A percentile compares a stretch with the other conserved stretches of the same genome.
These are phyloP conservation scores for Inosperma sp. DNA, from an alignment of 768 basidiomycete genomes.

Conservation along the genomic window DNA sequence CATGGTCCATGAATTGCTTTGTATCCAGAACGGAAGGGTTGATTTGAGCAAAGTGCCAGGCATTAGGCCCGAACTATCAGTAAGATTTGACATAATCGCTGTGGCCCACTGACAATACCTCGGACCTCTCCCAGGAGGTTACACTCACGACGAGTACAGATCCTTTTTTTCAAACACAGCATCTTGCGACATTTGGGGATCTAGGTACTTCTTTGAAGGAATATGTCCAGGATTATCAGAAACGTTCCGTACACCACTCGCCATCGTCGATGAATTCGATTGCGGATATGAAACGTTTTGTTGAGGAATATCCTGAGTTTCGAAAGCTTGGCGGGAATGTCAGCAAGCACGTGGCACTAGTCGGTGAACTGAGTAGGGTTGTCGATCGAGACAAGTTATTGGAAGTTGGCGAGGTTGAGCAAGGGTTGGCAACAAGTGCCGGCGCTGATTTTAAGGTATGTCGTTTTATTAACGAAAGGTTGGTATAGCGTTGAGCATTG, in stretches of 20 bases:
- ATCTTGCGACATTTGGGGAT: constrained; percentile 93
- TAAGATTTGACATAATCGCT: constrained; percentile 30
- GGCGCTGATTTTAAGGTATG: constrained; percentile 83
- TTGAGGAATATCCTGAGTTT: constrained; percentile 98
- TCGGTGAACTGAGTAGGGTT: constrained; percentile 90
- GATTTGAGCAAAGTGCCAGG: constrained; percentile 80
- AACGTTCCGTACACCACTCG: constrained; percentile 68
- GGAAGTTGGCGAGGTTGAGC: constrained; percentile 91
- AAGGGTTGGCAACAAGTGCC: constrained; percentile 89
- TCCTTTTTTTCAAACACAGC: constrained; percentile 88
- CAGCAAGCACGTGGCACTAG: constrained; percentile 95
- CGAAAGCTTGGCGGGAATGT: constrained; percentile 95
- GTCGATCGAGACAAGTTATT: constrained; percentile 83
- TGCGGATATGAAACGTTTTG: constrained; percentile 93
- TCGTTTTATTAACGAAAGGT: neutral
- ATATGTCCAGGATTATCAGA: constrained; percentile 92
- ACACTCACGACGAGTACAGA: constrained; percentile 89
- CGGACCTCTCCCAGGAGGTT: constrained; percentile 68
- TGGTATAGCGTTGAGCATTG: neutral
- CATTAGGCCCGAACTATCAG: constrained; percentile 80
- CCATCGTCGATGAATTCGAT: constrained; percentile 89
- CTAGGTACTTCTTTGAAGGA: constrained; percentile 86
- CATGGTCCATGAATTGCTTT: constrained; percentile 95
- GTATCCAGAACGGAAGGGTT: constrained; percentile 92
- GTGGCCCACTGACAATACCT: constrained; percentile 5